These are phyloP conservation scores for Gaertneriomyces semiglobifer DNA, from an alignment of 192 early-diverging fungal species.

Conservation along the genomic window DNA sequence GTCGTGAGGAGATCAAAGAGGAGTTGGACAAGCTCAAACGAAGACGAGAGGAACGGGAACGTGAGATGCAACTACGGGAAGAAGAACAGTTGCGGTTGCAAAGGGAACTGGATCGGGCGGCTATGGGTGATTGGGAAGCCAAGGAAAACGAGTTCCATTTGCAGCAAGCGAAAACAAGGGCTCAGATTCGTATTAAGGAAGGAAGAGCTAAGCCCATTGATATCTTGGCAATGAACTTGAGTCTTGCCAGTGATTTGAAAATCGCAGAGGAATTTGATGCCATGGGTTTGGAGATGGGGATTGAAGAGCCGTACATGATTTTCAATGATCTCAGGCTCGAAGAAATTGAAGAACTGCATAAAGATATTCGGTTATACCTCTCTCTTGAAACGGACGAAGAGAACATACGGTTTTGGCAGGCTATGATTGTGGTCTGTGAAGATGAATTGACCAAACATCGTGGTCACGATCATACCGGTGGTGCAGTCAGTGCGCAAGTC, in stretches of 20 bases:
- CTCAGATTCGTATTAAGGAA: conserved; percentile 88
- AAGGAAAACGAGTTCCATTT: conserved; percentile 93
- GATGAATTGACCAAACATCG: conserved; percentile 57
- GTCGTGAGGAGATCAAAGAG: conserved; percentile 54
- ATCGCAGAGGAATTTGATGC: conserved; percentile 69
- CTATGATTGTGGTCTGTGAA: conserved; percentile 77
- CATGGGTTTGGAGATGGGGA: conserved; percentile 75
- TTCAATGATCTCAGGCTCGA: conserved; percentile 61
- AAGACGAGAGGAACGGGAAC: conserved; percentile 76
- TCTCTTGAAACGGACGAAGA: conserved; percentile 73
- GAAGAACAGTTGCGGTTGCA: conserved; percentile 70
- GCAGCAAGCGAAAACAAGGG: conserved; percentile 83
- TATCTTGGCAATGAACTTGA: conserved; percentile 84
- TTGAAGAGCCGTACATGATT: conserved; percentile 85
- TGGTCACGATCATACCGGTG: background rate
- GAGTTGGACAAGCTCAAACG: conserved; percentile 83
- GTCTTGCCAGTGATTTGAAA: conserved; percentile 65
- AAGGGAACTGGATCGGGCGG: conserved; percentile 79
- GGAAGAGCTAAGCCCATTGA: conserved; percentile 89
- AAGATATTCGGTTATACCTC: conserved; percentile 87
- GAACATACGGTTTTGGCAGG: conserved; percentile 82
- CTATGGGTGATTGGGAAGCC: conserved; percentile 93
- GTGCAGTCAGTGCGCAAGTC: conserved; percentile 11
- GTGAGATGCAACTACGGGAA: conserved; percentile 74
- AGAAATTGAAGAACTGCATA: conserved; percentile 75